Conservation (phyloP, 352 stramenopile species). For the Pythium chondricola region DNA sequence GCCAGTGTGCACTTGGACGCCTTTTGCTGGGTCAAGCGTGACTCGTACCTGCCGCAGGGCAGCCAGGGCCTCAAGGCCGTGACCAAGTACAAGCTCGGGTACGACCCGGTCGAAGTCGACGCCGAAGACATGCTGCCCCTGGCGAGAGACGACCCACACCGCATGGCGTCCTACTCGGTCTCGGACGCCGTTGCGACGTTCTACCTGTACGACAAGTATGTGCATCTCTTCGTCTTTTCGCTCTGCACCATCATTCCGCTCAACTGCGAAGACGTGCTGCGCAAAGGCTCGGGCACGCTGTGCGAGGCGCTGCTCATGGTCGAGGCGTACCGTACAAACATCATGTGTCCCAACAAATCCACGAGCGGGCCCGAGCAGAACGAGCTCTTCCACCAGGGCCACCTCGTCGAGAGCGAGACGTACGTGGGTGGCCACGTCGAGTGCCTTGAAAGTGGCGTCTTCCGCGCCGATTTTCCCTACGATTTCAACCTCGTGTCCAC, state of each 20-base stretch:
- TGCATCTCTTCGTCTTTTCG: slow-evolving; percentile 99
- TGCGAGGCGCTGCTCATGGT: slow-evolving; percentile 99
- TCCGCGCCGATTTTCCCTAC: slow-evolving; percentile 96
- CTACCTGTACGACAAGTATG: slow-evolving; percentile 99
- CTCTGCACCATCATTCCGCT: slow-evolving; percentile 99
- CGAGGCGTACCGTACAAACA: slow-evolving; percentile 93
- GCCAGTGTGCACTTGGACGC: slow-evolving; percentile 96
- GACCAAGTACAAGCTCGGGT: slow-evolving; percentile 99
- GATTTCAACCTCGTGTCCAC: slow-evolving; percentile 94
- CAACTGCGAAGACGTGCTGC: slow-evolving; percentile 96
- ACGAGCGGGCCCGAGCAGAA: slow-evolving; percentile 54
- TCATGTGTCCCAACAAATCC: slow-evolving; percentile 99
- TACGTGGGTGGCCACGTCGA: slow-evolving; percentile 99
- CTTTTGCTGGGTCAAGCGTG: slow-evolving; percentile 99
- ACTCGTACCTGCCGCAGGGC: slow-evolving; percentile 98
- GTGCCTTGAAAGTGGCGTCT: slow-evolving; percentile 97
- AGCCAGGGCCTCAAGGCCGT: slow-evolving; percentile 98
- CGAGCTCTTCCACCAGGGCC: slow-evolving; percentile 87
- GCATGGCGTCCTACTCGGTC: slow-evolving; percentile 99
- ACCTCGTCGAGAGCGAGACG: slow-evolving; percentile 97
- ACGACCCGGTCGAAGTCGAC: slow-evolving; percentile 97
- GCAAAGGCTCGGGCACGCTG: slow-evolving; percentile 94
- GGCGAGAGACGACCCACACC: slow-evolving; percentile 90
- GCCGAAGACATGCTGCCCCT: slow-evolving; percentile 98
- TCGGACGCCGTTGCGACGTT: slow-evolving; percentile 99